phyloP scores from a whole-genome alignment of 495 filamentous ascomycete species.

The Podospora pseudopauciseta region DNA sequence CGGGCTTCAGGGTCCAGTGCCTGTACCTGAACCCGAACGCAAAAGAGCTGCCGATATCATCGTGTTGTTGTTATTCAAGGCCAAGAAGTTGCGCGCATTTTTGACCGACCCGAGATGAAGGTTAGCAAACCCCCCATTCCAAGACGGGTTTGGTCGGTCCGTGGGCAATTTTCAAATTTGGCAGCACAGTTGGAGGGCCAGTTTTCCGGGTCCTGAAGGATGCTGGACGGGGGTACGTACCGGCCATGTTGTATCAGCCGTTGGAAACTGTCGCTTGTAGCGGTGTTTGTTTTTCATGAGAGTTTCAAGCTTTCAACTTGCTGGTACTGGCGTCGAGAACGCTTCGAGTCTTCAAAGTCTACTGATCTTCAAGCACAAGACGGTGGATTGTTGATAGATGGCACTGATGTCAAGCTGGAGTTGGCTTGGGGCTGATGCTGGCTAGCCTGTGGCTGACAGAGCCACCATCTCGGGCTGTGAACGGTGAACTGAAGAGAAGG shows the following conservation, averaged over 20 bases:
- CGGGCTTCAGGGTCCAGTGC: slow-evolving; percentile 5
- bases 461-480: background rate
- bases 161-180: slow-evolving; percentile 8
- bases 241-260: background rate
- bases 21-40: background rate
- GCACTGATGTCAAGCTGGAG: background rate
- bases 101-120: slow-evolving; percentile 11
- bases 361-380: too few species aligned
- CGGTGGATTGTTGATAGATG: too few species aligned
- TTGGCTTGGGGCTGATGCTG: background rate
- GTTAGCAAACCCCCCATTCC: slow-evolving; percentile 4
- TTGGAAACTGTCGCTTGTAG: background rate
- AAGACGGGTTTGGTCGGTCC: slow-evolving; percentile 11
- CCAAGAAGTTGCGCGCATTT: slow-evolving; percentile 7
- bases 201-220: background rate
- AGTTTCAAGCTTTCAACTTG: too few species aligned
- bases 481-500: background rate
- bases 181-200: background rate
- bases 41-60: background rate
- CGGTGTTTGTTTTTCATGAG: background rate
- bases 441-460: background rate
- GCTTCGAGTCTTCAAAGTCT: background rate
- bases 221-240: background rate
- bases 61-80: background rate
- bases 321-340: background rate